Conservation (phyloP, 768 basidiomycete species). For the Panus rudis region DNA sequence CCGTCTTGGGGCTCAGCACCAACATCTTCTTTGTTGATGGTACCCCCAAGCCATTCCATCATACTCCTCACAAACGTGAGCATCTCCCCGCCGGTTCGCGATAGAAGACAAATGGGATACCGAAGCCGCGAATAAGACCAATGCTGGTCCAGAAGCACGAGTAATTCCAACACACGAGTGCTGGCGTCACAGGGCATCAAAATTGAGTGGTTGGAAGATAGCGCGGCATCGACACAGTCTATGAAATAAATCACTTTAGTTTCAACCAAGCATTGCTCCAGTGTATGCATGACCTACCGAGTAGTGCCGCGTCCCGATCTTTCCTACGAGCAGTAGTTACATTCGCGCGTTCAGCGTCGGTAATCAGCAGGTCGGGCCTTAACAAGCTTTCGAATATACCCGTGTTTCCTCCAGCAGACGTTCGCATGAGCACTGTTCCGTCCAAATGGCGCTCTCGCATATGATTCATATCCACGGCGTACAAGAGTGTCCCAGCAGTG, state of each 20-base stretch:
- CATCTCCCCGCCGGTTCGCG: constrained; percentile 88
- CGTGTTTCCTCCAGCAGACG: constrained; percentile 57
- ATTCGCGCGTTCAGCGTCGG: constrained; percentile 80
- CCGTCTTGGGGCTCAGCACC: constrained; percentile 57
- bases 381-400: constrained; percentile 82
- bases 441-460: constrained; percentile 94
- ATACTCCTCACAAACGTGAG: constrained; percentile 88
- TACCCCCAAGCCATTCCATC: constrained; percentile 99
- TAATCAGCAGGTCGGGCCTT: constrained; percentile 88
- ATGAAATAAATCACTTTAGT: constrained; percentile 8
- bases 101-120: constrained; percentile 91
- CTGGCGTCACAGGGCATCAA: constrained; percentile 91
- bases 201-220: constrained; percentile 73
- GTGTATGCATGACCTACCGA: constrained; percentile 43
- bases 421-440: constrained; percentile 79
- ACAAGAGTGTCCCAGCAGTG: constrained; percentile 90
- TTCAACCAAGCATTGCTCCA: too few species aligned
- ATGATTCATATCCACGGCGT: constrained; percentile 94
- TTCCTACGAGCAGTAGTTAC: constrained; percentile 83
- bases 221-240: constrained; percentile 88
- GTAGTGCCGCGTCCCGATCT: constrained; percentile 83
- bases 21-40: constrained; percentile 86
- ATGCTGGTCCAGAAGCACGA: constrained; percentile 93
- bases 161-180: constrained; percentile 90
- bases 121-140: constrained; percentile 86